phyloP scores from a whole-genome alignment of 495 filamentous ascomycete species.

The Lepraria neglecta region DNA sequence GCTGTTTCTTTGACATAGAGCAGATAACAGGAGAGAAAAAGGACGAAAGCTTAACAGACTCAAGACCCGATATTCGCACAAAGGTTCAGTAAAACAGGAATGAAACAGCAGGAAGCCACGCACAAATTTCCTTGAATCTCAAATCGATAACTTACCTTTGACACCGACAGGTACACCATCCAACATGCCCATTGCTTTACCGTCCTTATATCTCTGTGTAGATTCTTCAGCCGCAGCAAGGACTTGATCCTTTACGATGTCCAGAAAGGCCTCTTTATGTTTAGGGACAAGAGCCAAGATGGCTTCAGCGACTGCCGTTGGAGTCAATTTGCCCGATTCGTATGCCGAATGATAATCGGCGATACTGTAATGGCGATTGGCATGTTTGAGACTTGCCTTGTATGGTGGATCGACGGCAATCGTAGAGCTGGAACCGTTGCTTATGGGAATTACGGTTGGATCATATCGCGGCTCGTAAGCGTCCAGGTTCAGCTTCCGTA shows the following conservation, averaged over 20 bases:
- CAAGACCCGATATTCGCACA: not conserved
- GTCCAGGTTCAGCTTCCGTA: slow-evolving; percentile 55
- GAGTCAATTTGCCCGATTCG: slow-evolving; percentile 59
- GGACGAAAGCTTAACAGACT: not conserved
- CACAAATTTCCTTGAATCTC: not conserved
- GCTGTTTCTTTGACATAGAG: not conserved
- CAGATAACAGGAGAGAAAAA: not conserved
- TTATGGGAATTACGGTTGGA: slow-evolving; percentile 73
- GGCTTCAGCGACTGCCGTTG: slow-evolving; percentile 59
- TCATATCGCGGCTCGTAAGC: slow-evolving; percentile 62
- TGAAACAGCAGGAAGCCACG: not conserved
- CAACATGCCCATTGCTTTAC: slow-evolving; percentile 56
- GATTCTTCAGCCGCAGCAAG: slow-evolving; percentile 63
- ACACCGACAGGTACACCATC: slow-evolving; percentile 84
- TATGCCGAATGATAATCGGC: slow-evolving; percentile 75
- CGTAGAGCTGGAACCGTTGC: slow-evolving; percentile 27
- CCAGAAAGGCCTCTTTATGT: slow-evolving; percentile 65
- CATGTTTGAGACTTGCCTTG: slow-evolving; percentile 24
- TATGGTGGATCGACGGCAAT: slow-evolving; percentile 12
- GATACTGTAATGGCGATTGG: slow-evolving; percentile 46
- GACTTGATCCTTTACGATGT: slow-evolving; percentile 52
- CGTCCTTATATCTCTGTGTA: slow-evolving; percentile 60
- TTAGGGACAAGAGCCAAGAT: slow-evolving; percentile 62
- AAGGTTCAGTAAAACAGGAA: not conserved
- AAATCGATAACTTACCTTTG: slow-evolving; percentile 37